These are phyloP conservation scores for Bretziella fagacearum DNA, from an alignment of 2,329 filamentous ascomycete species.

Conservation along the genomic window DNA sequence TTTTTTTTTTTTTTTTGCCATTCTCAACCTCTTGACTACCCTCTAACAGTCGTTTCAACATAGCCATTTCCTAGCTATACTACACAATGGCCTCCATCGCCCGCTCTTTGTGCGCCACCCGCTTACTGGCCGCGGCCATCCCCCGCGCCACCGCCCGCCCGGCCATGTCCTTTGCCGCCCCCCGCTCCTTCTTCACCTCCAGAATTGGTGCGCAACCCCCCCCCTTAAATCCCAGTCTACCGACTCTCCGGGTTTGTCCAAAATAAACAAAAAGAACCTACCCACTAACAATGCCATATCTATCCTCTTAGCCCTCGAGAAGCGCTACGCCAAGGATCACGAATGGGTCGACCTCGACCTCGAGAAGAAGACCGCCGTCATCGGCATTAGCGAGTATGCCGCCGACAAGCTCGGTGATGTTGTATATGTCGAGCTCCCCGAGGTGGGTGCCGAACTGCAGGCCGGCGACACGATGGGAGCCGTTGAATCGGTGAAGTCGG, in stretches of 20 bases:
- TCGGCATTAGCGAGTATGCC: conserved; percentile 82
- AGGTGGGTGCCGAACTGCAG: conserved; percentile 46
- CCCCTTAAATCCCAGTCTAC: conserved; percentile 3
- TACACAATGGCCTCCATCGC: conserved; percentile 43
- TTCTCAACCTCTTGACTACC: conserved; percentile 1
- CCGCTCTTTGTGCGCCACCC: conserved; percentile 34
- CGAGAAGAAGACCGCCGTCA: conserved; percentile 63
- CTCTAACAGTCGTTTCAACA: conserved; percentile 10
- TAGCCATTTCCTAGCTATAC: too few species aligned
- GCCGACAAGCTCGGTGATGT: conserved; percentile 87
- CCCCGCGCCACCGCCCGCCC: conserved; percentile 25
- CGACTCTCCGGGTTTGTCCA: neutral
- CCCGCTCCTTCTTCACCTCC: conserved; percentile 26
- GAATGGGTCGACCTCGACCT: conserved; percentile 89
- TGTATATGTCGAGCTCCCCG: conserved; percentile 89
- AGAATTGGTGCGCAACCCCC: conserved; percentile 21
- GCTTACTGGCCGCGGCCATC: conserved; percentile 24
- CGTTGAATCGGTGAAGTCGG: conserved; percentile 95
- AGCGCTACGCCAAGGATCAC: conserved; percentile 92
- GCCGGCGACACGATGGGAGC: conserved; percentile 78
- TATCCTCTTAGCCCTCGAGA: conserved; percentile 25
- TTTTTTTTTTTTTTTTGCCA: neutral
- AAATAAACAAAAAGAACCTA: too few species aligned
- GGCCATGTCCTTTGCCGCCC: conserved; percentile 26
- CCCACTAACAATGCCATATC: neutral